phyloP scores from a whole-genome alignment of 176 grass and related monocot species.

The Carex kokanica region DNA sequence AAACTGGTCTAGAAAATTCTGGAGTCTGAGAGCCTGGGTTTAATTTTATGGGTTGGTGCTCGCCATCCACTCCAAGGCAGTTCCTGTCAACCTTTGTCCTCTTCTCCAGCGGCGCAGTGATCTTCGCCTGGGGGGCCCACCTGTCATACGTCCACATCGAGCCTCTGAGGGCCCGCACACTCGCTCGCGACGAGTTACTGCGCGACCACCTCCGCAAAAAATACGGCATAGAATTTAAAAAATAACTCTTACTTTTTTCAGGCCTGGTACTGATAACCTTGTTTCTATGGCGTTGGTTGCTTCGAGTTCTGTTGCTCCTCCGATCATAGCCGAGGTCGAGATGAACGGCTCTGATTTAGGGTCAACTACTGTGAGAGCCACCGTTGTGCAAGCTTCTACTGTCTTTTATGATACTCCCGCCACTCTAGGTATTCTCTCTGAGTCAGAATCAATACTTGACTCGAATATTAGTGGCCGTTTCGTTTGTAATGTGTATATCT shows the following conservation, averaged over 20 bases:
- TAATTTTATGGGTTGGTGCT: constrained; percentile 56
- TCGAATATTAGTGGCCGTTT: not conserved
- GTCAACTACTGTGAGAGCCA: constrained; percentile 60
- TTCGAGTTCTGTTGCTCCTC: constrained; percentile 30
- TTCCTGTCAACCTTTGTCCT: constrained; percentile 39
- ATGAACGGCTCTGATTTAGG: constrained; percentile 65
- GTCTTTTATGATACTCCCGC: constrained; percentile 88
- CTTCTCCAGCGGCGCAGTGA: constrained; percentile 50
- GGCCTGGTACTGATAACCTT: not conserved
- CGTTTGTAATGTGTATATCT: not conserved
- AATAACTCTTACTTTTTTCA: not conserved
- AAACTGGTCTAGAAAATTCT: not conserved
- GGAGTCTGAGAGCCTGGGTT: not conserved
- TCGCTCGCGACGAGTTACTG: constrained; percentile 65
- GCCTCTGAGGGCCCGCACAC: constrained; percentile 59
- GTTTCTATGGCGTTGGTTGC: constrained; percentile 45
- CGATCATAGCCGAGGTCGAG: constrained; percentile 74
- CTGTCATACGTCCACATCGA: constrained; percentile 48
- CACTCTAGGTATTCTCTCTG: constrained; percentile 34
- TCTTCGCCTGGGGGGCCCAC: constrained; percentile 47
- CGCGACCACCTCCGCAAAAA: constrained; percentile 47
- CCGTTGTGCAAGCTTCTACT: constrained; percentile 89
- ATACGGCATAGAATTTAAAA: constrained; percentile 40
- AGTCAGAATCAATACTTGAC: not conserved
- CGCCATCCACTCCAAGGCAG: constrained; percentile 60